phyloP scores from a whole-genome alignment of 352 stramenopile genomes.

The Pythium scleroteichum region DNA sequence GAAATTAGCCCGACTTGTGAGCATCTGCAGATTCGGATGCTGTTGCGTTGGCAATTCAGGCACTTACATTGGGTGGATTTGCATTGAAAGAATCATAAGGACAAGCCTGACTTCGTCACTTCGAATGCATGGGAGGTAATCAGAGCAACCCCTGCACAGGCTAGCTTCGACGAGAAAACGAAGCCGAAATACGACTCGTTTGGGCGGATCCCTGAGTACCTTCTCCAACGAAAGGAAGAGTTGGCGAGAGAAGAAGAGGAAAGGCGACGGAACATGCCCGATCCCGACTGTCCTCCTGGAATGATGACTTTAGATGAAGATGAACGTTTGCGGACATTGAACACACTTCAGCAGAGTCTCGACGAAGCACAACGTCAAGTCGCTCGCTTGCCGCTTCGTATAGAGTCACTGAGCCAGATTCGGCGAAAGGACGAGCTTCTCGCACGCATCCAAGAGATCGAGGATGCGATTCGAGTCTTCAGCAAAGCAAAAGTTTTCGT shows the following conservation, averaged over 20 bases:
- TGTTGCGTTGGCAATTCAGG: too few species aligned
- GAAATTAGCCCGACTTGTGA: conserved; percentile 24
- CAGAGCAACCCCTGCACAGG: conserved; percentile 35
- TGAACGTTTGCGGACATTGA: conserved; percentile 70
- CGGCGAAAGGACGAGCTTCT: conserved; percentile 83
- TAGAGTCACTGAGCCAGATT: conserved; percentile 83
- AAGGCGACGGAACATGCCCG: conserved; percentile 58
- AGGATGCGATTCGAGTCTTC: conserved; percentile 90
- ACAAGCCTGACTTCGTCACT: conserved; percentile 68
- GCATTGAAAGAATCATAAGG: conserved; percentile 40
- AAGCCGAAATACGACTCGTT: conserved; percentile 40
- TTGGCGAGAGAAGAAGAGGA: conserved; percentile 88
- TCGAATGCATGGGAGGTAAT: conserved; percentile 82
- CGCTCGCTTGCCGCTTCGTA: conserved; percentile 74
- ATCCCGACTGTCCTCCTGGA: conserved; percentile 84
- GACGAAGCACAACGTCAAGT: conserved; percentile 66
- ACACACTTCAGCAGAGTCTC: conserved; percentile 63
- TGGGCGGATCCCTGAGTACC: conserved; percentile 67
- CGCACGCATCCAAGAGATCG: conserved; percentile 84
- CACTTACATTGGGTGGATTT: too few species aligned
- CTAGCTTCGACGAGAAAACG: conserved; percentile 19
- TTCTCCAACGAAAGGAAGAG: conserved; percentile 73
- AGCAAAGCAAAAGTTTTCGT: conserved; percentile 85
- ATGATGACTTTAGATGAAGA: conserved; percentile 86
- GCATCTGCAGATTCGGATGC: too few species aligned